These are phyloP conservation scores for Brasenia schreberi DNA, from an alignment of 164 flowering plant species.

Conservation along the genomic window DNA sequence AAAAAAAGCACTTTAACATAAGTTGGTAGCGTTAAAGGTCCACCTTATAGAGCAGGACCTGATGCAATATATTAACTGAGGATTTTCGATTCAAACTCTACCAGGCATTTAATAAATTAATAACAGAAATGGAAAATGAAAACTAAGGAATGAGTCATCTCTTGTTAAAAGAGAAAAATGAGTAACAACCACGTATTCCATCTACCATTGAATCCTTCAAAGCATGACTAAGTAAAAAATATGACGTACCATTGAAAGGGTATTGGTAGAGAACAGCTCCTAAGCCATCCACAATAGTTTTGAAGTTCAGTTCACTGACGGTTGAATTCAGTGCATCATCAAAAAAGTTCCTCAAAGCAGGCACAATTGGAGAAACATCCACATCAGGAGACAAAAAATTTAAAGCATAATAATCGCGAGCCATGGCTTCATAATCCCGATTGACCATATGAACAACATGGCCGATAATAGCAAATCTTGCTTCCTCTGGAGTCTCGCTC, in stretches of 20 bases:
- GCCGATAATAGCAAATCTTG: conserved; percentile 90
- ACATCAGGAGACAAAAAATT: conserved; percentile 83
- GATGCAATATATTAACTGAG: too few species aligned
- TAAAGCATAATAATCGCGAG: conserved; percentile 88
- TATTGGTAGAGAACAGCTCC: conserved; percentile 83
- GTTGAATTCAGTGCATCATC: conserved; percentile 85
- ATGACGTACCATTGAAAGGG: conserved; percentile 80
- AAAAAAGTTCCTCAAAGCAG: conserved; percentile 82
- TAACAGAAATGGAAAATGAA: too few species aligned
- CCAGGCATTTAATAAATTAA: too few species aligned
- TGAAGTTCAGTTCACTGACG: conserved; percentile 93
- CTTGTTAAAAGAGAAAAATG: not conserved
- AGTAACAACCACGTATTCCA: too few species aligned
- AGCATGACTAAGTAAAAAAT: too few species aligned
- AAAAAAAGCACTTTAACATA: too few species aligned
- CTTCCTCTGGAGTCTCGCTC: conserved; percentile 98
- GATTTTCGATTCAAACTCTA: too few species aligned
- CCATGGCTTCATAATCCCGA: conserved; percentile 99
- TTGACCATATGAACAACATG: conserved; percentile 99
- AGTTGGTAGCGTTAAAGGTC: too few species aligned
- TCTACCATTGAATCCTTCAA: too few species aligned
- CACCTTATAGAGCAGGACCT: too few species aligned
- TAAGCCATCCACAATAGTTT: conserved; percentile 87
- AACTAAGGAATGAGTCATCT: not conserved
- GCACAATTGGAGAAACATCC: conserved; percentile 94